Percentiles rank a stretch among this genome's conserved stretches.
These are phyloP conservation scores for Verruconis gallopava DNA, from an alignment of 2,329 filamentous ascomycete species.

Conservation along the genomic window DNA sequence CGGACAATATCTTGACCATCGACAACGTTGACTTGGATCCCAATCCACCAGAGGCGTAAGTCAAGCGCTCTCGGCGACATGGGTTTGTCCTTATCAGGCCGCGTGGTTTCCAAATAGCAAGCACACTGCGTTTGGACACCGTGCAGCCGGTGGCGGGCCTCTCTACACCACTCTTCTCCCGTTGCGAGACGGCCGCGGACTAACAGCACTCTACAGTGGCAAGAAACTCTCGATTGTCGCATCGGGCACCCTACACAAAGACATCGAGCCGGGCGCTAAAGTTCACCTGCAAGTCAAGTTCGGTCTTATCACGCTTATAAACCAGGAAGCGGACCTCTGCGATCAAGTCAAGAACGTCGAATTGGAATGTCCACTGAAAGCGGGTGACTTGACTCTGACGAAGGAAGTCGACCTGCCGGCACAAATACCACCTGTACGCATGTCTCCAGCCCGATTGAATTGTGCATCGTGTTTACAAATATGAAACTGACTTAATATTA, in stretches of 20 bases:
- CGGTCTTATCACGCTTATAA: slow-evolving; percentile 80
- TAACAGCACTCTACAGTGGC: slow-evolving; percentile 48
- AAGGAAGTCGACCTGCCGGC: slow-evolving; percentile 77
- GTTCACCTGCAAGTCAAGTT: slow-evolving; percentile 83
- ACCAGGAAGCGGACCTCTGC: slow-evolving; percentile 70
- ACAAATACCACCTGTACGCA: slow-evolving; percentile 75
- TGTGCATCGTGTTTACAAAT: slow-evolving; percentile 12
- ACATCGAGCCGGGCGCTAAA: slow-evolving; percentile 65
- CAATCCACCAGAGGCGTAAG: slow-evolving; percentile 79
- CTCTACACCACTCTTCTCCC: slow-evolving; percentile 4
- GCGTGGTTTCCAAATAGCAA: neutral
- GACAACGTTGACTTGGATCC: slow-evolving; percentile 67
- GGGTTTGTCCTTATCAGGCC: neutral
- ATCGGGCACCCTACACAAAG: slow-evolving; percentile 57
- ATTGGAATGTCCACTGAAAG: slow-evolving; percentile 73
- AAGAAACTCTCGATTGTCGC: slow-evolving; percentile 66
- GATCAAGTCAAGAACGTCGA: slow-evolving; percentile 82
- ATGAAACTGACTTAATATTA: no score
- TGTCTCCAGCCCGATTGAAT: neutral
- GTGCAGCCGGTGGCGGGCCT: no score
- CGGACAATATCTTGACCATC: slow-evolving; percentile 59
- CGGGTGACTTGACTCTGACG: slow-evolving; percentile 57
- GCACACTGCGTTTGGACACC: neutral
- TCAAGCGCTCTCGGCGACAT: slow-evolving; percentile 16
- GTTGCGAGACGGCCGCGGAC: no score